phyloP scores from a whole-genome alignment of 2,329 filamentous ascomycete species.

The Geosmithia flava region DNA sequence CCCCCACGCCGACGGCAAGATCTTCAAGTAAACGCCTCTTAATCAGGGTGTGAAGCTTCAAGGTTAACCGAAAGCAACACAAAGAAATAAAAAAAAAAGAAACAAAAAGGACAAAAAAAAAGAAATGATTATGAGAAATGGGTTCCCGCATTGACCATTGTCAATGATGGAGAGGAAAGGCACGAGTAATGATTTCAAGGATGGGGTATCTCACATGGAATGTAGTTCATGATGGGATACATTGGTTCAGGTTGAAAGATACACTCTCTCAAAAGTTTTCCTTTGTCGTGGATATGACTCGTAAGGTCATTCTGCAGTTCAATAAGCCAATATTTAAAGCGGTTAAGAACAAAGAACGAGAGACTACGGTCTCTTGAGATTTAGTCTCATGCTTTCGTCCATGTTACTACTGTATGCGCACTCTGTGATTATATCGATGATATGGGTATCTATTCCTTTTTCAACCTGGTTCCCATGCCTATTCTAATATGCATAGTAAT shows the following conservation, averaged over 20 bases:
- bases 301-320: background rate
- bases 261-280: conserved; percentile 2
- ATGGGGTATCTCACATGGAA: conserved; percentile 2
- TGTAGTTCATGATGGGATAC: conserved; percentile 2
- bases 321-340: background rate
- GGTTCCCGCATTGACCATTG: background rate
- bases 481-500: too few species aligned
- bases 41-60: conserved; percentile 1
- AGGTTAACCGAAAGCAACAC: conserved; percentile 6
- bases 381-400: background rate
- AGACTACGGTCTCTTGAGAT: background rate
- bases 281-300: conserved; percentile 2
- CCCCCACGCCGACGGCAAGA: conserved; percentile 83
- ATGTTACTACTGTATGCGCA: background rate
- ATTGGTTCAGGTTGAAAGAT: background rate
- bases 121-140: conserved; percentile 3
- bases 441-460: background rate
- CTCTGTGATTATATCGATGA: background rate
- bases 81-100: background rate
- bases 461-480: background rate
- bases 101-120: conserved; percentile 3
- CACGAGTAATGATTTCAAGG: conserved; percentile 7
- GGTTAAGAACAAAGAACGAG: background rate
- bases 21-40: conserved; percentile 74
- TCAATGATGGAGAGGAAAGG: background rate